Evolutionary conservation across 805 yeast genomes (phyloP), one percentile per base, ranked within the genome.

Genomic region (Osmozyma mogii): DNA sequence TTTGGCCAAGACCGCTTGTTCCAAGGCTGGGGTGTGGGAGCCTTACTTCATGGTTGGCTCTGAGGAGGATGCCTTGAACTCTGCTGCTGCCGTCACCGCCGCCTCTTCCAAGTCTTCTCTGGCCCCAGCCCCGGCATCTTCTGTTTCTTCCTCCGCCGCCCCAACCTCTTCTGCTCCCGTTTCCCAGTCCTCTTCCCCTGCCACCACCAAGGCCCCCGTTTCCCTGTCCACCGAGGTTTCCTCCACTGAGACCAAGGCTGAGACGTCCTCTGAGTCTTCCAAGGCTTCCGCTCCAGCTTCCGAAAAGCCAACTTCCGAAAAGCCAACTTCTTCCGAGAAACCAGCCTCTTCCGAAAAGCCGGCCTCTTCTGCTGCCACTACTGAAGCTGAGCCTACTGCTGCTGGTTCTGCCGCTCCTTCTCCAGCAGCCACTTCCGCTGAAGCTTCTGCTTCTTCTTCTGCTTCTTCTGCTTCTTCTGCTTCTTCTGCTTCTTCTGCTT

Each of bases 41-140:
- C 62, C 62, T 34, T 56, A 51, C 43, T 56, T 59, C 58, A 37
- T 43, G 33, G 37, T 53, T 23, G n/a, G n/a, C n/a, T n/a, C n/a
- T n/a, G n/a, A n/a, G n/a, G n/a, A n/a, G n/a, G 46, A 51, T 28
- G 41, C 46, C 27, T 37, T 50, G 16, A 49, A 44, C 10, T 30
- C 49, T 15, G 47, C 34, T 6, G 37, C 40, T 3, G 39, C 40
- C 16, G 29, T 37, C 21, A 13, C 36, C 14, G 43, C 49, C 4
- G 35, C 44, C 17, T 28, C 40, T 12, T 15, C 44, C 28, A 24
- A 37, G 19, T n/a, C 35, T 15, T 12, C 34, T 15, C 18, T 20
- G 15, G 25, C 29, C 23, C 16, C 36, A 14, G 27, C 38, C 14
- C 15, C 31, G 6, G 12, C 20, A 9, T 9, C 12, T 16, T 5